These are phyloP conservation scores for Phyllosticta citriasiana DNA, from an alignment of 2,329 filamentous ascomycete species.

Conservation along the genomic window DNA sequence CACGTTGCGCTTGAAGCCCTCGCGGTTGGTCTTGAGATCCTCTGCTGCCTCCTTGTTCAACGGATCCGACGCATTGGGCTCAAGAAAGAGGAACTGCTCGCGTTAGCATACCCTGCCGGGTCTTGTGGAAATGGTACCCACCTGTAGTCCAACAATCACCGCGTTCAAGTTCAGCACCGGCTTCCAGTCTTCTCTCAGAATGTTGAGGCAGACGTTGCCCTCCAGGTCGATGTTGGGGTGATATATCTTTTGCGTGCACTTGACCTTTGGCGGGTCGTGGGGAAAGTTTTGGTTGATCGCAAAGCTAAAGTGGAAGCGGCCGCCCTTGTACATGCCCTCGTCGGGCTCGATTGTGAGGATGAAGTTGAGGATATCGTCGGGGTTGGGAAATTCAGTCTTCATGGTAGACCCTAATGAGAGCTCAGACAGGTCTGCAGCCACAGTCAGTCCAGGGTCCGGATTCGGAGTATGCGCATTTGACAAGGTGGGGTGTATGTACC, in stretches of 20 bases:
- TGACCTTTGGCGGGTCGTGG: slow-evolving; percentile 95
- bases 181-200: slow-evolving; percentile 97
- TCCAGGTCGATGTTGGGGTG: slow-evolving; percentile 98
- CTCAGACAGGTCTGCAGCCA: slow-evolving; percentile 61
- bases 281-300: slow-evolving; percentile 91
- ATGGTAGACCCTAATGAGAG: slow-evolving; percentile 70
- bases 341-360: slow-evolving; percentile 72
- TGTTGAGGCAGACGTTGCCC: slow-evolving; percentile 96
- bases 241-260: slow-evolving; percentile 96
- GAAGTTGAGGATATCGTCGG: slow-evolving; percentile 80
- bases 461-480: background rate
- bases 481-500: slow-evolving; percentile 51
- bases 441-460: background rate
- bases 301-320: slow-evolving; percentile 82
- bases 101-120: slow-evolving; percentile 10
- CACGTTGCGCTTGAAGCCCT: slow-evolving; percentile 87
- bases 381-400: slow-evolving; percentile 70
- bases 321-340: slow-evolving; percentile 81
- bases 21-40: slow-evolving; percentile 74
- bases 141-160: slow-evolving; percentile 87
- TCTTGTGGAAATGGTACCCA: slow-evolving; percentile 27
- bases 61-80: slow-evolving; percentile 95
- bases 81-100: slow-evolving; percentile 81
- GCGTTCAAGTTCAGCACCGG: slow-evolving; percentile 94
- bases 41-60: slow-evolving; percentile 97